Evolutionary conservation across 192 early-diverging fungal genomes (phyloP).

Genomic region (Coemansia asiatica): DNA sequence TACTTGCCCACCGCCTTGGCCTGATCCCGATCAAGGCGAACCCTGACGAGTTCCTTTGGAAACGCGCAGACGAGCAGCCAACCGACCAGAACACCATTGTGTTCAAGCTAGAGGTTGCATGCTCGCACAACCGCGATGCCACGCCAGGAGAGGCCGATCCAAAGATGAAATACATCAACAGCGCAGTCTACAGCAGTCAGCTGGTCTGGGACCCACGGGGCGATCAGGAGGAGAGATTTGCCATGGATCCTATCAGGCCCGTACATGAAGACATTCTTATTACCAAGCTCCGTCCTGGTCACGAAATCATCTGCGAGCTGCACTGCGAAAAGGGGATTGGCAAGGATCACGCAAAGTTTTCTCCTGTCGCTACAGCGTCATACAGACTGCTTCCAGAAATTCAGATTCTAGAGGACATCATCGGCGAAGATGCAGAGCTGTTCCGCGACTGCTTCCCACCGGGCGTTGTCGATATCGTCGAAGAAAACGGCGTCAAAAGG

Average conservation of each 20-base stretch:
- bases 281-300: conserved; percentile 89
- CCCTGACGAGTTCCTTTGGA: conserved; percentile 78
- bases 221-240: conserved; percentile 75
- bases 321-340: conserved; percentile 93
- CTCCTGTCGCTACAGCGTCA: conserved; percentile 93
- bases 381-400: conserved; percentile 95
- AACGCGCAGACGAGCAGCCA: conserved; percentile 66
- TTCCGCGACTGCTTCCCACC: conserved; percentile 85
- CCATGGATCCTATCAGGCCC: conserved; percentile 66
- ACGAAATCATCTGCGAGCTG: conserved; percentile 78
- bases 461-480: conserved; percentile 80
- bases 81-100: conserved; percentile 95
- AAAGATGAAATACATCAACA: conserved; percentile 69
- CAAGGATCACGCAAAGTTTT: conserved; percentile 96
- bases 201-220: conserved; percentile 90
- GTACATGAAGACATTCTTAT: conserved; percentile 92
- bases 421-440: conserved; percentile 74
- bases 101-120: conserved; percentile 78
- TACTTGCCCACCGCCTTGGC: conserved; percentile 88
- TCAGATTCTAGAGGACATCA: conserved; percentile 78
- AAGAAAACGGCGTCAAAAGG: conserved; percentile 65
- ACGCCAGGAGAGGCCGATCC: conserved; percentile 69
- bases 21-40: conserved; percentile 89
- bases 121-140: conserved; percentile 63
- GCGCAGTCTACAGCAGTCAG: conserved; percentile 71